Evolutionary conservation across 2,329 filamentous ascomycete genomes (phyloP).

Genomic region (Aspergillus luchuensis): DNA sequence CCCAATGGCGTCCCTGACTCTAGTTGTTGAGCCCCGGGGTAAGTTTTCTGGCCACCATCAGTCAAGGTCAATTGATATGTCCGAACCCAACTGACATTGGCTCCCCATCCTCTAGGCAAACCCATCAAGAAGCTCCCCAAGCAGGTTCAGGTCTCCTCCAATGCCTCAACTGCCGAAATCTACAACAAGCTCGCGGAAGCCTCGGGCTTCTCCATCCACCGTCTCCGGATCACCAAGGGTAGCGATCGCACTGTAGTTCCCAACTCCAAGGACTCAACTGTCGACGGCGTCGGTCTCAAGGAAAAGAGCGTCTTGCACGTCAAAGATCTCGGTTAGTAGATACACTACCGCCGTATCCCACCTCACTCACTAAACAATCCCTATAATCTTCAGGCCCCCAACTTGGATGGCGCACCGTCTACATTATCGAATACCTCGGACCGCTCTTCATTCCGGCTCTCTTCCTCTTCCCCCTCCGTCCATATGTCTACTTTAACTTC

Average conservation of each 20-base stretch:
- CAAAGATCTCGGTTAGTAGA: conserved; percentile 80
- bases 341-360: neutral
- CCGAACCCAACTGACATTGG: conserved; percentile 12
- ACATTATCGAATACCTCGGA: conserved; percentile 91
- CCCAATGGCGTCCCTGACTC: conserved; percentile 39
- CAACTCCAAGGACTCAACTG: conserved; percentile 54
- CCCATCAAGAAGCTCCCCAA: conserved; percentile 63
- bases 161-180: conserved; percentile 57
- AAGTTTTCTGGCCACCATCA: conserved; percentile 18
- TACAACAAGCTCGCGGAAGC: conserved; percentile 59
- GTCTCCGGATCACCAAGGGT: conserved; percentile 65
- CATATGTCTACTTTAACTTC: conserved; percentile 66
- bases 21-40: conserved; percentile 48
- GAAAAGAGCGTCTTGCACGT: conserved; percentile 71
- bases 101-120: conserved; percentile 51
- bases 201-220: conserved; percentile 59
- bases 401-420: conserved; percentile 90
- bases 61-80: neutral
- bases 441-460: conserved; percentile 84
- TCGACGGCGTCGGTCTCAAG: conserved; percentile 59
- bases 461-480: conserved; percentile 68
- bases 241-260: conserved; percentile 61
- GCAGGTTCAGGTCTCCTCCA: conserved; percentile 54
- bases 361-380: neutral
- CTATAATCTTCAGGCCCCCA: conserved; percentile 67